Evolutionary conservation across 2,329 filamentous ascomycete species (phyloP).

Genomic region (Bipolaris sorokiniana): DNA sequence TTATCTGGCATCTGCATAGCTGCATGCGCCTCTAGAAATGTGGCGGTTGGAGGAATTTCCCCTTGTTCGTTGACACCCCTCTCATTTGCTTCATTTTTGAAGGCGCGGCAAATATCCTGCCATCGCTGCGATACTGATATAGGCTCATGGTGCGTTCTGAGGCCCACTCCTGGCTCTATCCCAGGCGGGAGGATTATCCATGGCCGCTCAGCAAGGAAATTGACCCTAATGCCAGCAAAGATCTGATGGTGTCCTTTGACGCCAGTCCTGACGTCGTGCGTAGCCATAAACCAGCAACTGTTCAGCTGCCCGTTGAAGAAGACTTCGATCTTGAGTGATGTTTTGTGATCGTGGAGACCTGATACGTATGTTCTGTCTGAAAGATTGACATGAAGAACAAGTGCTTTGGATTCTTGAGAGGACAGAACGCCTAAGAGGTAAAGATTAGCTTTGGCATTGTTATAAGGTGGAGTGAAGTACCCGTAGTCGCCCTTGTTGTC

Average conservation of each 20-base stretch:
- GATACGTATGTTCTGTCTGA: constrained; percentile 39
- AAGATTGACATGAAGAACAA: constrained; percentile 42
- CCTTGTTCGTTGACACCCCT: constrained; percentile 45
- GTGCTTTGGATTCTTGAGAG: constrained; percentile 22
- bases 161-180: constrained; percentile 30
- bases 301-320: constrained; percentile 55
- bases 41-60: constrained; percentile 43
- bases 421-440: background rate
- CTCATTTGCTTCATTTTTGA: constrained; percentile 44
- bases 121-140: constrained; percentile 40
- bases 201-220: constrained; percentile 52
- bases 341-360: constrained; percentile 27
- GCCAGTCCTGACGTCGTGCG: constrained; percentile 26
- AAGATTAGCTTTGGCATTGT: background rate
- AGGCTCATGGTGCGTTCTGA: constrained; percentile 8
- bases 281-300: constrained; percentile 37
- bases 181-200: constrained; percentile 50
- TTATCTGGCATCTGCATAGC: constrained; percentile 46
- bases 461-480: background rate
- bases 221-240: constrained; percentile 51
- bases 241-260: constrained; percentile 29
- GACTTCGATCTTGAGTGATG: constrained; percentile 56
- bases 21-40: constrained; percentile 50
- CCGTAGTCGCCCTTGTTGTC: background rate
- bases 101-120: constrained; percentile 35